Base-by-base conservation (phyloP, 1,284 basidiomycete species). In the Leccinum insigne region DNA sequence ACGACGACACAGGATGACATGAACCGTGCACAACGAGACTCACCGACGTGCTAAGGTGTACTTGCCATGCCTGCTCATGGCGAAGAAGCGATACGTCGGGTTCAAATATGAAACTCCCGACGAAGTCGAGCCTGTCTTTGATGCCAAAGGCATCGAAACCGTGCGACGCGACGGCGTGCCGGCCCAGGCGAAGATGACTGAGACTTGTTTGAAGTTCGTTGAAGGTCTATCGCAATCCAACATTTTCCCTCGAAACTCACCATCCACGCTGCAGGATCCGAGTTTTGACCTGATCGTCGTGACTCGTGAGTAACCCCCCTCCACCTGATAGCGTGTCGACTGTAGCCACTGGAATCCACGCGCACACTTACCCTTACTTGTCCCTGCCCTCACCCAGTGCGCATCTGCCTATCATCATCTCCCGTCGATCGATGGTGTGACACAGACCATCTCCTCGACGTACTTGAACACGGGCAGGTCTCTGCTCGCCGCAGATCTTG, bases 71-170 rank as follows among this genome's bases (percentile, higher is more conserved):
- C 89, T 99, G 0, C 83, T 99, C 23, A 32, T 32, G 82, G 95
- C 96, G 0, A 99, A 99, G 83, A 99, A 99, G 76, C 87, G 96
- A 67, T 99, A 99, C 72, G 96, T 98, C 9, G 97, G 97, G 2
- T 96, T 94, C 82, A 98, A 96, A 77, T 98, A 92, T 71, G 98
- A 99, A 77, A 85, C 81, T 63, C 85, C 90, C 0, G 91, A 95
- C 68, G 94, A 98, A 16, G 76, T 69, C 2, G 89, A 92, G 62
- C 94, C 96, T 0, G 82, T 80, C 0, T 98, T 99, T 71, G 97
- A 99, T 71, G 98, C 96, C 5, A 99, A 99, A 78, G 98, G 97
- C 0, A 98, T 99, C 66, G 98, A 99, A 79, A 98, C 96, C 0
- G 93, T 99, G 23, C 85, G 98, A 5, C 83, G 97, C 62, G 98